Evolutionary conservation across 2,329 filamentous ascomycete species (phyloP), one percentile per base, ranked within the genome.

Genomic region (Ciborinia camelliae): DNA sequence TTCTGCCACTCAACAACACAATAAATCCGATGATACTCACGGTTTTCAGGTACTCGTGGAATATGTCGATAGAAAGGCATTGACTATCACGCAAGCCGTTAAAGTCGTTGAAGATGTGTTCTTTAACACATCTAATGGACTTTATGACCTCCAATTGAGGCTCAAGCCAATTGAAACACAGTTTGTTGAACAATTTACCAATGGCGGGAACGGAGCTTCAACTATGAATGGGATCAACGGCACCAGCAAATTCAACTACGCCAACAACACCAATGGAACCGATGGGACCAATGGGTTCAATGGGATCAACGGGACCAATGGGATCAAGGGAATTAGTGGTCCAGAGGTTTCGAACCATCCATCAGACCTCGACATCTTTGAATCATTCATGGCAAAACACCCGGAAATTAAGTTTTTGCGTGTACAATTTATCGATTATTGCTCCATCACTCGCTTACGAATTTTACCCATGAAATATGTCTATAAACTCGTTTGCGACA

Each of bases 351-450:
- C 12, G 20, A 18, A 18, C n/a, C 0, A 64, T 65, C 2, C 45
- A 51, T 61, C 39, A 20, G 70, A 74, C 12, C 70, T 80, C 1
- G 48, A 69, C 5, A 26, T 53, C 0, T 54, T 73, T 30, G 65
- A n/a, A 26, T 32, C 58, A 1, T 86, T 89, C 71, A 74, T 86
- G 12, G 74, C 76, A 23, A 74, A 77, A 23, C 80, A 87, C 63
- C 76, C 81, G 0, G 74, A 78, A 0, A 78, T 86, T 5, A 85
- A 87, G 66, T 93, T 88, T 71, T 76, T 96, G 23, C 87, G 90
- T 67, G 79, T 94, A 15, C 88, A 90, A 75, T 96, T 89, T 86
- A 79, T 90, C 30, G 91, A 96, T 75, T 89, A 90, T 75, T 91
- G 90, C n/a, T 85, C 86, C 2, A 89, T 84, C 2, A 75, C 86